Evolutionary conservation across 2,329 filamentous ascomycete genomes (phyloP).

Genomic region (Huntiella savannae): DNA sequence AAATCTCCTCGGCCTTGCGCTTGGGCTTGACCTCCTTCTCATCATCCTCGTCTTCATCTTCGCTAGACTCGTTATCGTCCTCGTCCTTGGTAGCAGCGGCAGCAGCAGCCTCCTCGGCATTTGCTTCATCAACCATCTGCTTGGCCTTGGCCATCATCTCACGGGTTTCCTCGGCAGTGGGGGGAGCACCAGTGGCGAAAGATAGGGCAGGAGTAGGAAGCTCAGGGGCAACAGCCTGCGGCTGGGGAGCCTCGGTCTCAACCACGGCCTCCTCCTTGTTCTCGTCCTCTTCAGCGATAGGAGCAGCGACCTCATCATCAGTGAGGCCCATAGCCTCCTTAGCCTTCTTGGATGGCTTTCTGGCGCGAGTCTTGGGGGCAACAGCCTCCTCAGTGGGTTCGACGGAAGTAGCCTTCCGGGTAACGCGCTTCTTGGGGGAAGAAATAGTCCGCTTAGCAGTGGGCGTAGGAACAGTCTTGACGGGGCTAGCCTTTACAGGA

Average conservation of each 20-base stretch:
- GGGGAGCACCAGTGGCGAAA: constrained; percentile 38
- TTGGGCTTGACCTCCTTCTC: constrained; percentile 26
- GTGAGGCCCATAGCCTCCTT: constrained; percentile 24
- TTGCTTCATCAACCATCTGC: constrained; percentile 62
- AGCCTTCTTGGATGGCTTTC: constrained; percentile 12
- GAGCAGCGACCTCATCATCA: constrained; percentile 19
- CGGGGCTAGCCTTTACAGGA: constrained; percentile 21
- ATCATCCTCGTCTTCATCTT: constrained; percentile 22
- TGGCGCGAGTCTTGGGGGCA: constrained; percentile 7
- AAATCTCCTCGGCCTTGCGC: constrained; percentile 56
- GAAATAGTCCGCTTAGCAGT: constrained; percentile 29
- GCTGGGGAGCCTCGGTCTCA: constrained; percentile 43
- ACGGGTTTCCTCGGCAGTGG: constrained; percentile 57
- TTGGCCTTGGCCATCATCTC: constrained; percentile 74
- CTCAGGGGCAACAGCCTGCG: constrained; percentile 17
- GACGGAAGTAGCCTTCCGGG: constrained; percentile 9
- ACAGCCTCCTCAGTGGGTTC: constrained; percentile 8
- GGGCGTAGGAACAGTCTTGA: constrained; percentile 22
- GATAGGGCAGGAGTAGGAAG: constrained; percentile 16
- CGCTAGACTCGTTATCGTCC: constrained; percentile 15
- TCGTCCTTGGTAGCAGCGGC: constrained; percentile 16
- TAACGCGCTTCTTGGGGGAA: constrained; percentile 8
- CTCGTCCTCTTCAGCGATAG: constrained; percentile 20
- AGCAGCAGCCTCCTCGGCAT: constrained; percentile 21
- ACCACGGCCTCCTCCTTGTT: constrained; percentile 42